Evolutionary conservation across 2,329 filamentous ascomycete species (phyloP), one percentile per base, ranked within the genome.

Genomic region (Diaporthe longicolla): DNA sequence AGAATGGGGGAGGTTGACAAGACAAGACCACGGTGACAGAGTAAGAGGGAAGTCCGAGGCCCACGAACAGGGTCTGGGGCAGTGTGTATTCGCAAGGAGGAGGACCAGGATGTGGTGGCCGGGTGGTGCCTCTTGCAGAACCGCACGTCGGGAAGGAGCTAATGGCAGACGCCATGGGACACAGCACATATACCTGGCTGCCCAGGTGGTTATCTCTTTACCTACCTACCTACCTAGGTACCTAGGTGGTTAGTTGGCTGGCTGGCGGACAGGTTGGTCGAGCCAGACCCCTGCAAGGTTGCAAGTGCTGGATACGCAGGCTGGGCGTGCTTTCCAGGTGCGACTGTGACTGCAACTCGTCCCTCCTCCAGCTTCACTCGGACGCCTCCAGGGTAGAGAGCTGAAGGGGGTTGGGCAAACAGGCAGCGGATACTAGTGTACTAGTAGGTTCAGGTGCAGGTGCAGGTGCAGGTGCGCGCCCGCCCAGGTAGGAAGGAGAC

Each of bases 1-100:
- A 63, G 52, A 55, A 63, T 55, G 45, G 24, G 57, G 29, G 57
- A 63, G 70, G 70, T 63, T 71, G 70, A 63, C 70, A 43, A 43
- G 55, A 52, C 10, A 68, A 29, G 48, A 54, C 50, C 5, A 52
- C 61, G 11, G 43, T 50, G 43, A 50, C 40, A 50, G 59, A 45
- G 59, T 17, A 17, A 63, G 59, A 65, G 61, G 43, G 61, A 50
- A 66, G 61, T 66, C 61, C 61, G 61, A 66, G 32, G 48, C 63
- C 63, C 63, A 17, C 37, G 48, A 48, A 37, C 63, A 68, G 54
- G 55, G 70, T 52, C 40, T 48, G 48, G 55, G 54, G 54, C 55
- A 61, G 40, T 40, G 32, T 71, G 43, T 32, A 37, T 43, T 24
- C 50, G 21, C 37, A 35, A 50, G 40, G 40, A 61, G 17, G 29